Base-by-base conservation (phyloP, 2,329 filamentous ascomycete species). In the Chalara sp. region DNA sequence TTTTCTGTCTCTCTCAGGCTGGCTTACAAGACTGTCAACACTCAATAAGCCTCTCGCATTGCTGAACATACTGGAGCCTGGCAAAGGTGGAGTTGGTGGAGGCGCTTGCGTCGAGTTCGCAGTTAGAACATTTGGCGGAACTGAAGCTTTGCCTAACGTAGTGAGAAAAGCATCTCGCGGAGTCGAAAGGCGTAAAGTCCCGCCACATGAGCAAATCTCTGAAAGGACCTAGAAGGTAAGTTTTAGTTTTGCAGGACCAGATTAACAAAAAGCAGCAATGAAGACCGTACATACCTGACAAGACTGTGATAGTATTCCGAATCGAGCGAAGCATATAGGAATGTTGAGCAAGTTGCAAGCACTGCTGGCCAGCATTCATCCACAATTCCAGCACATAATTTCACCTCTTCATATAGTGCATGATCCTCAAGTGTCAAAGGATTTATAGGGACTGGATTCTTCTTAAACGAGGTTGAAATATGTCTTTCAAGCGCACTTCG, bases 291-390 rank as follows among this genome's bases (percentile, higher is more conserved):
- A 10, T 37, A 37, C 35, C 35, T 37, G 29, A 99, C 92, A 1
- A 99, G 74, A 7, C 86, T 83, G 58, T 96, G 91, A 61, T 97
- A 99, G 60, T 93, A 96, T 48, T 96, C 90, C 1, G 89, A 86
- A 65, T 99, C 93, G 4, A 99, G 73, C 0, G 92, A 84, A 32
- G 93, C 89, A 64, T 95, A 95, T 13, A 99, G 72, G 64, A 97
- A 99, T 0, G 92, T 96, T 0, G 93, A 99, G 61, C 90, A 96
- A 2, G 90, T 93, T 1, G 93, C 92, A 46, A 99, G 79, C 39
- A 97, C 84, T 10, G 93, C 93, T 44, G 93, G 93, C 93, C 93
- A 99, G 66, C 92, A 97, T 58, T 88, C 80, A 4, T 95, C 89
- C 29, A 99, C 86, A 49, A 99, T 86, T 7, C 79, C 79, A 10